Percentiles rank a stretch among this genome's conserved stretches.
These are phyloP conservation scores for Saccharomyces hybrid DNA, from an alignment of 1,139 yeast species.

Conservation along the genomic window DNA sequence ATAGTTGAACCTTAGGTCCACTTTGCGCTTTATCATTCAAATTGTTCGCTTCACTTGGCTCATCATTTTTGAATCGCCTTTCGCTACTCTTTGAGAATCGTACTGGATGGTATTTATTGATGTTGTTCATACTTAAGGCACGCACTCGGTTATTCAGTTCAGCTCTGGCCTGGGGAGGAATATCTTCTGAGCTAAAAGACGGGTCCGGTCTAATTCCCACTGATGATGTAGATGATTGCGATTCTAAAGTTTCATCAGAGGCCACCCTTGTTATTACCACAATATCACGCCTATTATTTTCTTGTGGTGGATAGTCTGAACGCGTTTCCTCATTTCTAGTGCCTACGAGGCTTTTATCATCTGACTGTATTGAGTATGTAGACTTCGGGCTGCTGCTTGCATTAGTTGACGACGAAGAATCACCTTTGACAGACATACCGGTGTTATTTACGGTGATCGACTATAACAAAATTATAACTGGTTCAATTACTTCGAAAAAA, in stretches of 20 bases:
- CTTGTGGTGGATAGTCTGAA: not conserved
- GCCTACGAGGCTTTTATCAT: not conserved
- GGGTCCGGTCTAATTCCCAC: not conserved
- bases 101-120: not conserved
- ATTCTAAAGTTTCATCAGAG: not conserved
- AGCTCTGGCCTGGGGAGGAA: not conserved
- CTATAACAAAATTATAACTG: not conserved
- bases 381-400: not conserved
- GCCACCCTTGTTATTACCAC: not conserved
- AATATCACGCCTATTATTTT: not conserved
- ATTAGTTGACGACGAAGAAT: not conserved
- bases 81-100: not conserved
- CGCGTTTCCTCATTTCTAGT: not conserved
- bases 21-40: not conserved
- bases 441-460: not conserved
- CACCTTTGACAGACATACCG: not conserved
- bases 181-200: not conserved
- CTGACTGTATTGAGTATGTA: not conserved
- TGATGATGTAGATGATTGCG: not conserved
- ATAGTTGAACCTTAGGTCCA: not conserved
- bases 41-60: not conserved
- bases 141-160: not conserved
- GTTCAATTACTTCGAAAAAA: not conserved
- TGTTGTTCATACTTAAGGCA: not conserved
- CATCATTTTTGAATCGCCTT: not conserved